Conservation (phyloP, 2,329 filamentous ascomycete genomes). For the Amphichorda felina region DNA sequence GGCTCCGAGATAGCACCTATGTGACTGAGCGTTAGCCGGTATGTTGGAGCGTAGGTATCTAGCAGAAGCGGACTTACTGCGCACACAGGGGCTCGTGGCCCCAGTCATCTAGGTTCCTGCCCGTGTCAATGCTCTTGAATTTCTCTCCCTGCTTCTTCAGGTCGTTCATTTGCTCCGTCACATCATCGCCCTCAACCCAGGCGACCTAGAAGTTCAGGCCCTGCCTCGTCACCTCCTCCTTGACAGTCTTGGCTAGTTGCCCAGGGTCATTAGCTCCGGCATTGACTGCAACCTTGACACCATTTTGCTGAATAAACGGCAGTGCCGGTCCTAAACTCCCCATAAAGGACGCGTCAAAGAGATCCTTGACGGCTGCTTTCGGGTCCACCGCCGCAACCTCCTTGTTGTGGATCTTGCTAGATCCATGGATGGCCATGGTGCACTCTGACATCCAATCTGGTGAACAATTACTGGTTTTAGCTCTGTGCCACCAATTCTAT, state of each 20-base stretch:
- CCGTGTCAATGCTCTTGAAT: conserved; percentile 11
- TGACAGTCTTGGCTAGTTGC: conserved; percentile 3
- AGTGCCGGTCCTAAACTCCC: conserved; percentile 17
- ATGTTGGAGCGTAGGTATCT: too few relatives aligned
- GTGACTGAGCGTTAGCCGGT: too few relatives aligned
- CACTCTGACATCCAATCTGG: conserved; percentile 4
- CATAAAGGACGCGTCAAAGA: conserved; percentile 27
- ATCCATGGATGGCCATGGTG: conserved; percentile 5
- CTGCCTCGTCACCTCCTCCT: conserved; percentile 2
- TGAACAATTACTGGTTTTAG: too few relatives aligned
- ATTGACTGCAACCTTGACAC: conserved; percentile 5
- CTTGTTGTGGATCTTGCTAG: not conserved
- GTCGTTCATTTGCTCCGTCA: conserved; percentile 6
- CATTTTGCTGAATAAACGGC: conserved; percentile 4
- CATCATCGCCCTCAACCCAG: conserved; percentile 9
- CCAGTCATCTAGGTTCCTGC: conserved; percentile 11
- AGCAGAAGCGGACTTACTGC: too few relatives aligned
- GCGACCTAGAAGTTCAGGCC: conserved; percentile 14
- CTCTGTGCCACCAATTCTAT: not conserved
- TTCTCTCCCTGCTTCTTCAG: conserved; percentile 11
- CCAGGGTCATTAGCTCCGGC: conserved; percentile 4
- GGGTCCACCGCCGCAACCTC: not conserved
- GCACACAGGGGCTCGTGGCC: conserved; percentile 11
- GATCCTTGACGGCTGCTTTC: not conserved
- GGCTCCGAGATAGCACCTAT: conserved; percentile 31